Conservation (phyloP, 768 basidiomycete genomes). For the Leccinellum luteum region DNA sequence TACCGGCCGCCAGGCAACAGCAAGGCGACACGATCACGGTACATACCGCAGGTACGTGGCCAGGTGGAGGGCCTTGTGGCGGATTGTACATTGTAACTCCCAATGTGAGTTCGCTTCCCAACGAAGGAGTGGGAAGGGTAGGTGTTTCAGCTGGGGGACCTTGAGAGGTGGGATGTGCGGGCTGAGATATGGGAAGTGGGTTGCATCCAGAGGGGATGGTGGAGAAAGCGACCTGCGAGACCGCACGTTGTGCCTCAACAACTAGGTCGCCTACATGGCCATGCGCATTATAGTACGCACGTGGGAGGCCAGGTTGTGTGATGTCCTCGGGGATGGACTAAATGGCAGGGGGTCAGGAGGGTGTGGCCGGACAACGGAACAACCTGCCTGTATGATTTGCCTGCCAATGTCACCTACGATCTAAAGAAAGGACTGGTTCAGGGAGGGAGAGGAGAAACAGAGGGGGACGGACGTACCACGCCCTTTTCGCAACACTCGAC, state of each 20-base stretch:
- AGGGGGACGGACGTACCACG: slow-evolving; percentile 34
- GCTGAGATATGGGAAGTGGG: slow-evolving; percentile 3
- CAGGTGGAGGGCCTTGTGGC: slow-evolving; percentile 12
- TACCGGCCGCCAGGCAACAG: slow-evolving; percentile 21
- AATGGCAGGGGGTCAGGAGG: slow-evolving; percentile 2
- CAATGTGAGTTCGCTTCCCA: slow-evolving; percentile 31
- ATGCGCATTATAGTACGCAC: slow-evolving; percentile 70
- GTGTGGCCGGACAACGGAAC: neutral
- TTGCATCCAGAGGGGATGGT: slow-evolving; percentile 32
- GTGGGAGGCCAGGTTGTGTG: slow-evolving; percentile 76
- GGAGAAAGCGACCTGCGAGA: slow-evolving; percentile 52
- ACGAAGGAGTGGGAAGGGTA: slow-evolving; percentile 33
- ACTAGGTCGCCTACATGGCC: slow-evolving; percentile 58
- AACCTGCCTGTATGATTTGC: slow-evolving; percentile 40
- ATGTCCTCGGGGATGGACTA: slow-evolving; percentile 80
- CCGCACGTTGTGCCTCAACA: slow-evolving; percentile 56
- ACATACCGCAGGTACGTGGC: slow-evolving; percentile 19
- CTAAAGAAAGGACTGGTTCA: slow-evolving; percentile 18
- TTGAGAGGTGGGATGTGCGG: neutral
- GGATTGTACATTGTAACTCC: slow-evolving; percentile 10
- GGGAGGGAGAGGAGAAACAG: neutral
- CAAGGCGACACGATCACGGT: slow-evolving; percentile 9
- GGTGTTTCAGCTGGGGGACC: slow-evolving; percentile 7
- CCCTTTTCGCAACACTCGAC: slow-evolving; percentile 85
- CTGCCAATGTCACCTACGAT: slow-evolving; percentile 52